phyloP scores from a whole-genome alignment of 2,329 filamentous ascomycete genomes.

The Alternaria conjuncta region DNA sequence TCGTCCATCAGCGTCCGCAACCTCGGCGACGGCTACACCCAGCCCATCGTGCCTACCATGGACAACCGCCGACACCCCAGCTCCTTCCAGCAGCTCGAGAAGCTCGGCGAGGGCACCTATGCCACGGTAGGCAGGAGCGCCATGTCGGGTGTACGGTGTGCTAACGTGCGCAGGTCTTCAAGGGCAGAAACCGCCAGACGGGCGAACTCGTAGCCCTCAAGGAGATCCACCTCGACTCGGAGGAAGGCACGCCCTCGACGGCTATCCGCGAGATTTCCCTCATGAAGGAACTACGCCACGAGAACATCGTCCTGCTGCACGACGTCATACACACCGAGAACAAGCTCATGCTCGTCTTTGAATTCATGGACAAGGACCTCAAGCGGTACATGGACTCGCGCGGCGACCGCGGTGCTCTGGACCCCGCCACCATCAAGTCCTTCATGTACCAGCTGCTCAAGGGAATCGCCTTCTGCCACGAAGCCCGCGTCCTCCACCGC shows the following conservation, averaged over 20 bases:
- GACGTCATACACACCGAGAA: constrained; percentile 99
- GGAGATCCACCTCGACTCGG: constrained; percentile 97
- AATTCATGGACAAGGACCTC: constrained; percentile 97
- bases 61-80: constrained; percentile 91
- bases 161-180: constrained; percentile 78
- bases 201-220: constrained; percentile 96
- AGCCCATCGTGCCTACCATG: constrained; percentile 62
- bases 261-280: constrained; percentile 98
- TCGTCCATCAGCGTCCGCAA: constrained; percentile 59
- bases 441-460: constrained; percentile 98
- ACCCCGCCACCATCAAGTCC: constrained; percentile 91
- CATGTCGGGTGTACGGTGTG: neutral
- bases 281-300: constrained; percentile 99
- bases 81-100: constrained; percentile 99
- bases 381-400: constrained; percentile 99
- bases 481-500: constrained; percentile 93
- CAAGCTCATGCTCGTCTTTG: constrained; percentile 99
- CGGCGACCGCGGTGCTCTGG: constrained; percentile 86
- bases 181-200: constrained; percentile 95
- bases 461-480: constrained; percentile 97
- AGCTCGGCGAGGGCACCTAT: constrained; percentile 97
- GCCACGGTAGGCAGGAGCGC: constrained; percentile 74
- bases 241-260: constrained; percentile 96
- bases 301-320: constrained; percentile 96
- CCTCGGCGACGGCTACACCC: constrained; percentile 52